A percentile compares a stretch with the other conserved stretches of the same genome.
Conservation (phyloP, 257 asterid species). For the Mitragyna speciosa region DNA sequence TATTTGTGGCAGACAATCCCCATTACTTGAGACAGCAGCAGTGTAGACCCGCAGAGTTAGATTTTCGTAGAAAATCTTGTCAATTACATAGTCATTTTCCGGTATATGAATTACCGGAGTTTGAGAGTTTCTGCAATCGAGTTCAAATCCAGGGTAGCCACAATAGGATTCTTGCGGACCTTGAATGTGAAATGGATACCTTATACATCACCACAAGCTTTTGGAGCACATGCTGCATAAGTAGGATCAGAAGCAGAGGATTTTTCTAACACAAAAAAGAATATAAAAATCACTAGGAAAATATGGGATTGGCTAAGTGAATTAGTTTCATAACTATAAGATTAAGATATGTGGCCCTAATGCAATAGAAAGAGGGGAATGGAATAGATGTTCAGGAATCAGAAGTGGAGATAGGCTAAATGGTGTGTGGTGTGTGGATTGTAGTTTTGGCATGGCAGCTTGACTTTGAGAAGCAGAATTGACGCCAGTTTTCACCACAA, state of each 20-base stretch:
- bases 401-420: too few relatives aligned
- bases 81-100: constrained; percentile 34
- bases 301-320: too few relatives aligned
- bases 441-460: too few relatives aligned
- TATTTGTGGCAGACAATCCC: constrained; percentile 33
- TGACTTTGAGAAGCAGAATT: too few relatives aligned
- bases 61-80: constrained; percentile 30
- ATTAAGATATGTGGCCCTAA: too few relatives aligned
- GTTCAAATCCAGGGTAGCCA: constrained; percentile 40
- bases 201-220: constrained; percentile 41
- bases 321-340: too few relatives aligned
- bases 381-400: too few relatives aligned
- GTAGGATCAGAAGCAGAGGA: constrained; percentile 35
- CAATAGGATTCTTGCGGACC: constrained; percentile 42
- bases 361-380: too few relatives aligned
- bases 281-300: too few relatives aligned
- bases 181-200: constrained; percentile 54
- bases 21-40: constrained; percentile 19
- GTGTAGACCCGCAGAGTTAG: constrained; percentile 25
- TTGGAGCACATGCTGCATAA: constrained; percentile 46
- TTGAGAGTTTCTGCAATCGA: constrained; percentile 38
- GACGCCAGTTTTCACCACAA: too few relatives aligned
- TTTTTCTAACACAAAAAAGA: constrained; percentile 16
- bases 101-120: constrained; percentile 35
- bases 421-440: too few relatives aligned